A percentile compares a stretch with the other conserved stretches of the same genome.
Evolutionary conservation across 2,329 filamentous ascomycete genomes (phyloP).

Genomic region (Colletotrichum melonis): DNA sequence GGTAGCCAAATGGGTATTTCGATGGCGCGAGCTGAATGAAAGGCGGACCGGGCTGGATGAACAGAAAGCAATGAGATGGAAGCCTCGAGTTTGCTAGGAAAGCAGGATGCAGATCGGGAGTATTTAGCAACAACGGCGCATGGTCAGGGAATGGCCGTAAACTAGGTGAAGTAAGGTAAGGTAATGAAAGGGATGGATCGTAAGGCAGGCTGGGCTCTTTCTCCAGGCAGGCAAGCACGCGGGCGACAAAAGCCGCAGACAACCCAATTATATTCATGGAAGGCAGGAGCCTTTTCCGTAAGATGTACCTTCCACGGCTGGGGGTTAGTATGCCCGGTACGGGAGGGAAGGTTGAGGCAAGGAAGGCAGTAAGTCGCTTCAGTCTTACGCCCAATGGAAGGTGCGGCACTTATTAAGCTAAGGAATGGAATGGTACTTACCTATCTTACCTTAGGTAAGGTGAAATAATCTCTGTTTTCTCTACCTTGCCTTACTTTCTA

Average conservation of each 20-base stretch:
- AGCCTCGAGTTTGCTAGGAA: neutral
- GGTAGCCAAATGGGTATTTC: neutral
- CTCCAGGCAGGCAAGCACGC: conserved; percentile 3
- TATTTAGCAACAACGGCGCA: neutral
- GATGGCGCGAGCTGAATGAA: neutral
- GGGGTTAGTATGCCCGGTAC: neutral
- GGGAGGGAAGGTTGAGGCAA: too few relatives aligned
- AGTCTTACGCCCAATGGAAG: neutral
- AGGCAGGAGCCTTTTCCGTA: neutral
- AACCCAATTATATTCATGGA: neutral
- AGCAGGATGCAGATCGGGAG: conserved; percentile 1
- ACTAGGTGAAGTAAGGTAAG: too few relatives aligned
- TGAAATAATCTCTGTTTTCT: neutral
- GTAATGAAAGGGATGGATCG: neutral
- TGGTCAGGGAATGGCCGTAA: neutral
- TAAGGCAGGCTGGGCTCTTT: neutral
- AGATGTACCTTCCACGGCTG: neutral
- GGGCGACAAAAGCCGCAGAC: neutral
- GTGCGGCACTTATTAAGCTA: neutral
- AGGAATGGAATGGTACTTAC: too few relatives aligned
- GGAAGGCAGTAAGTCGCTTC: neutral
- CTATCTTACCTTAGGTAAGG: too few relatives aligned
- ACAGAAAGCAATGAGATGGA: neutral
- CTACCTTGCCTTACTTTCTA: neutral
- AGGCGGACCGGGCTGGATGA: neutral